Conservation (phyloP, 129 eudicot species). For the Sambucus nigra region DNA sequence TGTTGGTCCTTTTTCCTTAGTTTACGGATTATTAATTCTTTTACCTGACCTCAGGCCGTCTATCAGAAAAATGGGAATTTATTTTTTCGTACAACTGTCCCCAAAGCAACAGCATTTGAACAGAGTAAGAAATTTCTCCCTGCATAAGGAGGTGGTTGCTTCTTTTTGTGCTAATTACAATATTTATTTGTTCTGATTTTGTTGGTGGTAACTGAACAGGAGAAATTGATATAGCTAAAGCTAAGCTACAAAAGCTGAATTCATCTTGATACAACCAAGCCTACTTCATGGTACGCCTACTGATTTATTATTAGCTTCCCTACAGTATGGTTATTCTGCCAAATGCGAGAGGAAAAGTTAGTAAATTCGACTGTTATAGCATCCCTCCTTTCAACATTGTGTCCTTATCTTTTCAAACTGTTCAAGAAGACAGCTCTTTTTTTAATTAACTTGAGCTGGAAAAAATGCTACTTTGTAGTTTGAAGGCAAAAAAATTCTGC, state of each 20-base stretch:
- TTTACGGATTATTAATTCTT: not conserved
- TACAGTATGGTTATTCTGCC: not conserved
- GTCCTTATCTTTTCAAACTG: no score
- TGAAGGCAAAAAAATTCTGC: no score
- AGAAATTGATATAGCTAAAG: constrained; percentile 46
- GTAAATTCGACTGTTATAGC: no score
- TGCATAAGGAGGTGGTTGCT: not conserved
- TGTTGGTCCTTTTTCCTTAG: no score
- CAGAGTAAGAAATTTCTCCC: constrained; percentile 41
- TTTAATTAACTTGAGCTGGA: no score
- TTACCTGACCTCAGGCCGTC: constrained; percentile 35
- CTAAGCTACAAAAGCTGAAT: constrained; percentile 38
- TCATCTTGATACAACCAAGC: constrained; percentile 13
- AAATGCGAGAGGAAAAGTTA: no score
- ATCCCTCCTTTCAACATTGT: no score
- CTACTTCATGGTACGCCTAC: not conserved
- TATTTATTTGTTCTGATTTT: not conserved
- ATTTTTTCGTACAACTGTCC: constrained; percentile 55
- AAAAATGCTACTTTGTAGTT: no score
- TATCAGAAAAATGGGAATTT: constrained; percentile 73
- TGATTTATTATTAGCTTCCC: not conserved
- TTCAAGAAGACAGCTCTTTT: no score
- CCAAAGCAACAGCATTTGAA: constrained; percentile 60
- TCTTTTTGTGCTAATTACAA: not conserved
- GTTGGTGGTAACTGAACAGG: constrained; percentile 26